Evolutionary conservation across 2,329 filamentous ascomycete species (phyloP), one percentile per base, ranked within the genome.

Genomic region (Curvularia sp.): DNA sequence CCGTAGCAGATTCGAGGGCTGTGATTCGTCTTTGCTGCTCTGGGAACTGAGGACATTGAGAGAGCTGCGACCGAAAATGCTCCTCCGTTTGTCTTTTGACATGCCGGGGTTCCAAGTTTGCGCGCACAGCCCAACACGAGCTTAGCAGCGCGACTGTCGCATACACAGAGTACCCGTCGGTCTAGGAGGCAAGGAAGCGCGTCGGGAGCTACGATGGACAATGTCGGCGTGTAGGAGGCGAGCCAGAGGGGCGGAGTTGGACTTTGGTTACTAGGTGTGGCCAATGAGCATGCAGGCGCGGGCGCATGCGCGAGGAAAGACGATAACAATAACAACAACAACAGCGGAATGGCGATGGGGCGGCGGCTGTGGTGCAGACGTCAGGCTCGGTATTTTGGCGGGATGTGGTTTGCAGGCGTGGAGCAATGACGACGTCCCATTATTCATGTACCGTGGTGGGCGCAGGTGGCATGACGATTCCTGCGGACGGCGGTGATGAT

Each of bases 81-180:
- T 77, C 49, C 75, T 65, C 31, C 76, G 68, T 59, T 72, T 76
- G 62, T 75, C 72, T 59, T 67, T 73, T 58, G 74, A 72, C 75
- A 77, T 77, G 64, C 57, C 69, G 67, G 49, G 64, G 60, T 61
- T 48, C 41, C 60, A 20, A 44, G 54, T 51, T 60, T 62, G 67
- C 70, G 60, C 61, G 68, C 66, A 68, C 68, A 65, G 68, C 69
- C 68, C 67, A 62, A 61, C 61, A 68, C 63, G 63, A 72, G 67
- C 64, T 72, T 68, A 70, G 66, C 66, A 54, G 61, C 57, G 57
- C 55, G 55, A 61, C 53, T 55, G 59, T 59, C 52, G 62, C 68
- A 70, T 70, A 62, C 59, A 65, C 60, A 60, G 57, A 62, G 53
- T 51, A 53, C 58, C 48, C 47, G 56, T 47, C 46, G 38, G 53